Evolutionary conservation across 148 eudicot species (phyloP).

Genomic region (Silene uniflora): DNA sequence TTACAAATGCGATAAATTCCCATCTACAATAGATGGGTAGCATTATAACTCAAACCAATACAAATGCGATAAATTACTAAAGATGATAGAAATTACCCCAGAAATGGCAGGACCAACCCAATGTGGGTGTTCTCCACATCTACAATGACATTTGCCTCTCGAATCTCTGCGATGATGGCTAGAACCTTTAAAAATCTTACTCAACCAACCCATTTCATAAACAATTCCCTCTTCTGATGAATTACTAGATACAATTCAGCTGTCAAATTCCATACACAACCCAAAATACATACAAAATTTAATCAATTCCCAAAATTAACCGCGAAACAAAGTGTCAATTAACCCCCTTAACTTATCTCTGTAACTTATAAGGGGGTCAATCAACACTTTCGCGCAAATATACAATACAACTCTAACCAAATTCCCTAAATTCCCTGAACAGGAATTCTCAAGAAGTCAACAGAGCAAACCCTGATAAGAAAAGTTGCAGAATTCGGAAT

Average conservation of each 20-base stretch:
- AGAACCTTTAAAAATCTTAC: constrained; percentile 59
- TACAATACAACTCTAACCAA: neutral
- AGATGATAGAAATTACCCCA: constrained; percentile 36
- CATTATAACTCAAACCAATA: too few species aligned
- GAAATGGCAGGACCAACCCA: constrained; percentile 62
- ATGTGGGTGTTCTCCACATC: constrained; percentile 48
- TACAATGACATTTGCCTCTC: constrained; percentile 56
- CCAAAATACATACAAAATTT: neutral
- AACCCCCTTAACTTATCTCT: too few species aligned
- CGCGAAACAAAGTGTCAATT: neutral
- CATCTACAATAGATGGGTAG: too few species aligned
- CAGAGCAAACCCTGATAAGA: too few species aligned
- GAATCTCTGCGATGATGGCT: constrained; percentile 60
- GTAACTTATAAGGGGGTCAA: too few species aligned
- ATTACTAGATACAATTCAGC: constrained; percentile 20
- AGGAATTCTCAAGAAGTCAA: too few species aligned
- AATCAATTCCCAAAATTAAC: neutral
- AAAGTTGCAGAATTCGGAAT: too few species aligned
- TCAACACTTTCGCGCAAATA: neutral
- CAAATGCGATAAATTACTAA: neutral
- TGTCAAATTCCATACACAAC: constrained; percentile 22
- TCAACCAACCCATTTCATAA: constrained; percentile 78
- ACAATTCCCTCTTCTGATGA: constrained; percentile 20
- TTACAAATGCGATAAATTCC: too few species aligned
- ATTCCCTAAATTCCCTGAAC: too few species aligned